Conservation (phyloP, 164 flowering plant genomes). For the Sedum album region DNA sequence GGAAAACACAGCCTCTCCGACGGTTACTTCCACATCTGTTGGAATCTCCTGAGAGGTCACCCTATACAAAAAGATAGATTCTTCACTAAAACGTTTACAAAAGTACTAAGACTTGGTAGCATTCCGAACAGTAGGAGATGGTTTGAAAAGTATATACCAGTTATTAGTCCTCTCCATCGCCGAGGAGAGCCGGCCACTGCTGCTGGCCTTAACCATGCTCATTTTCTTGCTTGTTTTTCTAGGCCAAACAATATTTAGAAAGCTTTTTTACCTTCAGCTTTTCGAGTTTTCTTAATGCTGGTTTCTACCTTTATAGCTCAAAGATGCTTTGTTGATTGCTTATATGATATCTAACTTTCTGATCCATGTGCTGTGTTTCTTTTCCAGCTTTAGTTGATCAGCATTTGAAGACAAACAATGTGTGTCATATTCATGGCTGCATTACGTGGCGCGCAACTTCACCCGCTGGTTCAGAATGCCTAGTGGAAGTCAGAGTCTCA, state of each 20-base stretch:
- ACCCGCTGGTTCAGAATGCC: neutral
- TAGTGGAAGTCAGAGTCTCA: neutral
- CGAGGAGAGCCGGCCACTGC: constrained; percentile 8
- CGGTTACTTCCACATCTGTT: constrained; percentile 6
- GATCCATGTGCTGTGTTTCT: constrained; percentile 1
- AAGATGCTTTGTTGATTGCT: neutral
- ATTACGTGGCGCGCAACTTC: neutral
- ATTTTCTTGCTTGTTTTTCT: neutral
- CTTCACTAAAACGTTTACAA: neutral
- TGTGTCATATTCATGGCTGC: neutral
- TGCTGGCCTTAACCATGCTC: constrained; percentile 6
- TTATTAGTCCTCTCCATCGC: constrained; percentile 7
- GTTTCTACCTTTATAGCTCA: neutral
- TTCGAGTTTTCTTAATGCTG: neutral
- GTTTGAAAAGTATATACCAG: neutral
- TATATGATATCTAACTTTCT: neutral
- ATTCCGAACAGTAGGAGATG: neutral
- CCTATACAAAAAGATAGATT: neutral
- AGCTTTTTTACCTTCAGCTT: neutral
- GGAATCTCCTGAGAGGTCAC: constrained; percentile 9
- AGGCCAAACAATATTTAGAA: neutral
- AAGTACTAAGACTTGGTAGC: no score
- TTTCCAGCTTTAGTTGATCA: neutral
- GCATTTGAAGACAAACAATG: neutral
- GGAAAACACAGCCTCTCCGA: constrained; percentile 24